Percentiles rank a stretch among this genome's conserved stretches.
phyloP scores from a whole-genome alignment of 2,329 filamentous ascomycete genomes.

The Neophaeococcomyces mojaviensis region DNA sequence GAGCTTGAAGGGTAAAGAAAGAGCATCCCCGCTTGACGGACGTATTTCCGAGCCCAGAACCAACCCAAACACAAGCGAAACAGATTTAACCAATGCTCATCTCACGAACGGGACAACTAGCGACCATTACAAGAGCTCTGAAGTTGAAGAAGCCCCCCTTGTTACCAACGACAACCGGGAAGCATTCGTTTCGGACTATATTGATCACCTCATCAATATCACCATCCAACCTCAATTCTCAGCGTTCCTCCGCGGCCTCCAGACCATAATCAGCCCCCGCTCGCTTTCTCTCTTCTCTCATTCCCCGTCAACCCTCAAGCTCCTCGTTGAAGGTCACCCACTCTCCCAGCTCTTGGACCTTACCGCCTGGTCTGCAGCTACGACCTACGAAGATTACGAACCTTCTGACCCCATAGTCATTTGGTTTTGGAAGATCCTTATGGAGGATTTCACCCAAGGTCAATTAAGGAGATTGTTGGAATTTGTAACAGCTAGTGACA shows the following conservation, averaged over 20 bases:
- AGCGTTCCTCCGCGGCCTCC: slow-evolving; percentile 77
- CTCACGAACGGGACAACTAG: not conserved
- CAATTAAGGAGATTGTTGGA: slow-evolving; percentile 74
- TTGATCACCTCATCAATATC: slow-evolving; percentile 70
- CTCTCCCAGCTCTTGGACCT: slow-evolving; percentile 66
- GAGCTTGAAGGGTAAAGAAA: slow-evolving; percentile 18
- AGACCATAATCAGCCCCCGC: slow-evolving; percentile 61
- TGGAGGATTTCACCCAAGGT: slow-evolving; percentile 42
- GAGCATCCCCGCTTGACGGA: slow-evolving; percentile 13
- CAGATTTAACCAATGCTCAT: not conserved
- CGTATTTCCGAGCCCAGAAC: slow-evolving; percentile 13
- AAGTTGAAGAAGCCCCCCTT: slow-evolving; percentile 51
- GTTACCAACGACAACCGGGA: slow-evolving; percentile 75
- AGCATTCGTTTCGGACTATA: slow-evolving; percentile 75
- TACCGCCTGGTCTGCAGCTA: slow-evolving; percentile 58
- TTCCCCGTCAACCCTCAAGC: slow-evolving; percentile 58
- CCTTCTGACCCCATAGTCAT: slow-evolving; percentile 60
- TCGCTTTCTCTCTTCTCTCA: slow-evolving; percentile 62
- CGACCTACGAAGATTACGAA: slow-evolving; percentile 73
- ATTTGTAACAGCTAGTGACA: slow-evolving; percentile 89
- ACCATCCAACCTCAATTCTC: slow-evolving; percentile 70
- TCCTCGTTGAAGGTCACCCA: slow-evolving; percentile 69
- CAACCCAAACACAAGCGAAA: slow-evolving; percentile 6
- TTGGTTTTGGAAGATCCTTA: slow-evolving; percentile 79
- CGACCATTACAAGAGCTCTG: slow-evolving; percentile 7